Evolutionary conservation across 2,329 filamentous ascomycete genomes (phyloP).

Genomic region (Aspergillus aculeatus): DNA sequence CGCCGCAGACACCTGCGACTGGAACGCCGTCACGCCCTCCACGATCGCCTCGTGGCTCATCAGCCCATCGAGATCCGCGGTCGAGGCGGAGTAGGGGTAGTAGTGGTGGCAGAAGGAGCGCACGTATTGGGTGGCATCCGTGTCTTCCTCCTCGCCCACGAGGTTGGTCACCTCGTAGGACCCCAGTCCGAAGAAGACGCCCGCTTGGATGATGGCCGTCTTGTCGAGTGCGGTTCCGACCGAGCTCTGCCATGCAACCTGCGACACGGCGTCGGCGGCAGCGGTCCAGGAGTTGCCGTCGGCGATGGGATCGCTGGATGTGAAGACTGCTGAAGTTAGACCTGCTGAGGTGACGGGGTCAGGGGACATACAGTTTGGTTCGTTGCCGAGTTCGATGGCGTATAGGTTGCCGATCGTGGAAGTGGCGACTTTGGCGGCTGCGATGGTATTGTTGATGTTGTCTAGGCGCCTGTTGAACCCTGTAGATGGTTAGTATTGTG

Average conservation of each 20-base stretch:
- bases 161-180: conserved; percentile 40
- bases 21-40: conserved; percentile 41
- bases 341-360: too few species aligned
- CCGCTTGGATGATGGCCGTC: conserved; percentile 32
- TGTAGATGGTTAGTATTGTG: not conserved
- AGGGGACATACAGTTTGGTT: conserved; percentile 52
- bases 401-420: conserved; percentile 50
- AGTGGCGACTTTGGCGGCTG: conserved; percentile 50
- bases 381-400: conserved; percentile 58
- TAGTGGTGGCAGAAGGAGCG: conserved; percentile 50
- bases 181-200: conserved; percentile 36
- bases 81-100: conserved; percentile 44
- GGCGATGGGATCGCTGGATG: conserved; percentile 25
- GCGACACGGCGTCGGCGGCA: conserved; percentile 32
- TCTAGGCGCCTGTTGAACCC: conserved; percentile 54
- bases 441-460: conserved; percentile 55
- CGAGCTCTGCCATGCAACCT: conserved; percentile 35
- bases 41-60: conserved; percentile 49
- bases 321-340: conserved; percentile 19
- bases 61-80: conserved; percentile 42
- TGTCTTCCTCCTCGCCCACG: conserved; percentile 37
- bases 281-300: conserved; percentile 31
- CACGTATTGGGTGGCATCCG: conserved; percentile 36
- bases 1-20: conserved; percentile 44
- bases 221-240: conserved; percentile 31